A percentile compares a stretch with the other conserved stretches of the same genome.
Evolutionary conservation across 2,329 filamentous ascomycete species (phyloP).

Genomic region (Talaromyces islandicus): DNA sequence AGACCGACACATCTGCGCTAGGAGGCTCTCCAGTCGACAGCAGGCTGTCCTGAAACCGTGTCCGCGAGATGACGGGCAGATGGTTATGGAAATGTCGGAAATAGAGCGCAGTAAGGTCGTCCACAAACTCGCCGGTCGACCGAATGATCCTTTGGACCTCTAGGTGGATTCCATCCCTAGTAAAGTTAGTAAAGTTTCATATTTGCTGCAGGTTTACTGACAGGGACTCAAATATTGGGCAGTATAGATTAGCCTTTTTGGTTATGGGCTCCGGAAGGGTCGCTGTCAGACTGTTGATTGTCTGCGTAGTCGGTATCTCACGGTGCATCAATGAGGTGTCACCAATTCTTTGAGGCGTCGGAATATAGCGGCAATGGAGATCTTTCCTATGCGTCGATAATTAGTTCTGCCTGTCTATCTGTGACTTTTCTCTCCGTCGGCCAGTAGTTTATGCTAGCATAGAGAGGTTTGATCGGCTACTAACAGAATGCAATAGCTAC

Average conservation of each 20-base stretch:
- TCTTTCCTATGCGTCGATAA: background rate
- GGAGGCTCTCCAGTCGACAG: background rate
- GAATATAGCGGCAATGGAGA: background rate
- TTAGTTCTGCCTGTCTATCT: background rate
- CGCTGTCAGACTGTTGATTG: background rate
- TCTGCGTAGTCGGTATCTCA: background rate
- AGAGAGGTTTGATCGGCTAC: background rate
- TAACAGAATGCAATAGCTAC: slow-evolving; percentile 3
- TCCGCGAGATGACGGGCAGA: background rate
- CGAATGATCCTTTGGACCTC: slow-evolving; percentile 1
- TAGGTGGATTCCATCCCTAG: background rate
- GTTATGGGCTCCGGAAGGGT: background rate
- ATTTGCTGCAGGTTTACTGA: background rate
- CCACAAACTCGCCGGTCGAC: background rate
- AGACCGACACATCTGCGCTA: background rate
- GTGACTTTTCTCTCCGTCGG: background rate
- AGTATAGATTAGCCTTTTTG: background rate
- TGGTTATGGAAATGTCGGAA: background rate
- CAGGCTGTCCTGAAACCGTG: background rate
- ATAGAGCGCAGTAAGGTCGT: background rate
- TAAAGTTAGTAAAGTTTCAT: background rate
- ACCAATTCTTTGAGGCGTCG: background rate
- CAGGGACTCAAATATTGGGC: background rate
- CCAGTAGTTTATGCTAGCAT: no score
- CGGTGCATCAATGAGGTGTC: background rate